Percentiles rank a stretch among this genome's conserved stretches.
Conservation (phyloP, 1,284 basidiomycete species). For the Cryptococcus hybrid region DNA sequence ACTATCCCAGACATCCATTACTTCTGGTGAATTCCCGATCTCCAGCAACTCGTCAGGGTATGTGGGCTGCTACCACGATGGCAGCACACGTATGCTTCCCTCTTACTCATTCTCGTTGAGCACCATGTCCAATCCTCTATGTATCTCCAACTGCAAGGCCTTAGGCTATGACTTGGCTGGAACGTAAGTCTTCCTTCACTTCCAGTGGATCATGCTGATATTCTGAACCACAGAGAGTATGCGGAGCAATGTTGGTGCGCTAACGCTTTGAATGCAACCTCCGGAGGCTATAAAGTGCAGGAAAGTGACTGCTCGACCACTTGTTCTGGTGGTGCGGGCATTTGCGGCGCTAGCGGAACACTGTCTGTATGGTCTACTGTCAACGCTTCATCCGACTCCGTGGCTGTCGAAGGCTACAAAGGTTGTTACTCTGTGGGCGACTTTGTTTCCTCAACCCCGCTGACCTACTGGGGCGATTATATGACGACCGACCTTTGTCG, state of each 20-base stretch:
- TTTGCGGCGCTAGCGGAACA: constrained; percentile 17
- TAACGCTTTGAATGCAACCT: constrained; percentile 5
- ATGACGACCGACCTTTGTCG: constrained; percentile 16
- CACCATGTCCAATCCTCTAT: constrained; percentile 14
- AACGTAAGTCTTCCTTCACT: neutral
- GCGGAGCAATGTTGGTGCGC: constrained; percentile 22
- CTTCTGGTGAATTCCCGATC: constrained; percentile 11
- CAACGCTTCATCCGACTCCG: neutral
- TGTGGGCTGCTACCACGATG: constrained; percentile 24
- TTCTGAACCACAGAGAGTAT: constrained; percentile 10
- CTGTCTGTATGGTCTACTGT: constrained; percentile 5
- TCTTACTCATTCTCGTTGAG: constrained; percentile 5
- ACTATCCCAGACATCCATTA: constrained; percentile 9
- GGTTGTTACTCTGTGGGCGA: constrained; percentile 22
- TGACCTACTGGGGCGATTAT: neutral
- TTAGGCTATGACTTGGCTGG: constrained; percentile 22
- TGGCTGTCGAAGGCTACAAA: constrained; percentile 16
- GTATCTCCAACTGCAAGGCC: constrained; percentile 16
- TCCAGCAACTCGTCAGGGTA: constrained; percentile 17
- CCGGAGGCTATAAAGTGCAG: constrained; percentile 7
- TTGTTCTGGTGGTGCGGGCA: constrained; percentile 21
- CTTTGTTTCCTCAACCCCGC: constrained; percentile 1
- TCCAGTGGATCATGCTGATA: neutral
- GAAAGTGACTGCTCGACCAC: constrained; percentile 14
- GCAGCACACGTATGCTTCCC: constrained; percentile 11